Percentiles rank a stretch among this genome's conserved stretches.
These are phyloP conservation scores for Fusarium phyllophilum DNA, from an alignment of 2,329 filamentous ascomycete genomes.

Conservation along the genomic window DNA sequence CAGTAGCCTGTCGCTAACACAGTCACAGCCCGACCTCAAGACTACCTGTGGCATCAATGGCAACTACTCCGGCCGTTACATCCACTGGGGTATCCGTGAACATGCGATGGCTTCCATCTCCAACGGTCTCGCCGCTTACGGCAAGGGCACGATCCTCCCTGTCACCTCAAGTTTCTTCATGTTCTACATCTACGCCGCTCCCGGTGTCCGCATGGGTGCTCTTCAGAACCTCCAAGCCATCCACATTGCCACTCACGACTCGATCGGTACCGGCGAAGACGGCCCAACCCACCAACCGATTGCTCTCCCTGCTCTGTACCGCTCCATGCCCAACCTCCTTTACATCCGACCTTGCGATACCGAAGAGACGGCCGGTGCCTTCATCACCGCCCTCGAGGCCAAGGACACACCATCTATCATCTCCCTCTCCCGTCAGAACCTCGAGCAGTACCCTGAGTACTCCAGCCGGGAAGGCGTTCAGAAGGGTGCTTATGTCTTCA, in stretches of 20 bases:
- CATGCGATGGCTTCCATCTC: constrained; percentile 69
- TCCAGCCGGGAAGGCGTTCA: constrained; percentile 54
- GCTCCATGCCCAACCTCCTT: constrained; percentile 70
- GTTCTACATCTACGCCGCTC: constrained; percentile 69
- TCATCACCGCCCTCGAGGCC: constrained; percentile 57
- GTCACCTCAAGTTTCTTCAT: constrained; percentile 71
- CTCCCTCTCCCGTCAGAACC: constrained; percentile 58
- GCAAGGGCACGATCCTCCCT: constrained; percentile 64
- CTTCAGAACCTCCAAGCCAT: constrained; percentile 65
- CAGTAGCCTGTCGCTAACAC: background rate
- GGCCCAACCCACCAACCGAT: constrained; percentile 72
- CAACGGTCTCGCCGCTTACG: constrained; percentile 69
- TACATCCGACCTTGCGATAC: constrained; percentile 69
- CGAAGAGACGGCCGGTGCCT: constrained; percentile 68
- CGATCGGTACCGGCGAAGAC: constrained; percentile 68
- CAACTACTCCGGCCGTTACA: constrained; percentile 63
- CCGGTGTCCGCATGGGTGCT: constrained; percentile 69
- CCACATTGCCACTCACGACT: constrained; percentile 70
- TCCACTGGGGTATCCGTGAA: constrained; percentile 70
- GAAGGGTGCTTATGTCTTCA: constrained; percentile 59
- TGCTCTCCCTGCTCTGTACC: constrained; percentile 65
- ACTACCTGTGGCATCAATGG: constrained; percentile 63
- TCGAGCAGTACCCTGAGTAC: constrained; percentile 53
- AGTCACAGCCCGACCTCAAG: constrained; percentile 47
- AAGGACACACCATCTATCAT: constrained; percentile 57